Percentiles rank a stretch among this genome's conserved stretches.
Evolutionary conservation across 2,329 filamentous ascomycete genomes (phyloP).

Genomic region (Ascochyta koolunga): DNA sequence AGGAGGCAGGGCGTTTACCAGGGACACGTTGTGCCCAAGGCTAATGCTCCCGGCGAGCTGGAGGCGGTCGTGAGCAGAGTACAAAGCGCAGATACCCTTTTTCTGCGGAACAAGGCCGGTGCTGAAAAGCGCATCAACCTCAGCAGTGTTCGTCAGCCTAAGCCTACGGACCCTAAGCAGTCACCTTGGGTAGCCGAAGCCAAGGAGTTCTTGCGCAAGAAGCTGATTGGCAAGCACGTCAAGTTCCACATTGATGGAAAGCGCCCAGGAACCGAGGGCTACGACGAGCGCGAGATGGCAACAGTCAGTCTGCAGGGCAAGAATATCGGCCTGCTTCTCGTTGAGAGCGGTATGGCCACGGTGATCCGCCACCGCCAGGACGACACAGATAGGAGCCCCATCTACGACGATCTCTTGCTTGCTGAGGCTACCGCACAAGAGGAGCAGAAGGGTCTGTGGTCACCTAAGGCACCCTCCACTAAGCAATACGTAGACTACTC

Average conservation of each 20-base stretch:
- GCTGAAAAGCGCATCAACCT: constrained; percentile 88
- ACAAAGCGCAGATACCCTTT: constrained; percentile 85
- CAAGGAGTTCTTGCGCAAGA: constrained; percentile 94
- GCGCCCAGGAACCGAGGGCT: constrained; percentile 86
- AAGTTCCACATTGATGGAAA: constrained; percentile 87
- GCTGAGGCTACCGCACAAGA: constrained; percentile 83
- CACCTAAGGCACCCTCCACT: constrained; percentile 80
- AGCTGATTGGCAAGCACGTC: constrained; percentile 93
- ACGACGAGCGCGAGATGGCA: constrained; percentile 92
- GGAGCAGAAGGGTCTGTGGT: constrained; percentile 94
- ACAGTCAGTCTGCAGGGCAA: constrained; percentile 83
- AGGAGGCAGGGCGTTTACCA: constrained; percentile 81
- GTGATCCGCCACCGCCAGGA: constrained; percentile 95
- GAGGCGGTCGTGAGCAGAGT: constrained; percentile 88
- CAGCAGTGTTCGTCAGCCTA: constrained; percentile 93
- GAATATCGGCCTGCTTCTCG: constrained; percentile 81
- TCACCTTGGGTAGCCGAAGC: constrained; percentile 89
- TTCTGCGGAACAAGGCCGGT: constrained; percentile 83
- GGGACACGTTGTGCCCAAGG: constrained; percentile 73
- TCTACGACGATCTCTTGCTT: constrained; percentile 87
- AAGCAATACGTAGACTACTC: constrained; percentile 89
- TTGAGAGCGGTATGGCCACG: constrained; percentile 92
- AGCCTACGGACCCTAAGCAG: constrained; percentile 83
- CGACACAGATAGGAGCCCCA: constrained; percentile 89
- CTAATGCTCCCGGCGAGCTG: constrained; percentile 63